Evolutionary conservation across 495 filamentous ascomycete genomes (phyloP), one percentile per base, ranked within the genome.

Genomic region (Hyaloscypha hepaticicola): DNA sequence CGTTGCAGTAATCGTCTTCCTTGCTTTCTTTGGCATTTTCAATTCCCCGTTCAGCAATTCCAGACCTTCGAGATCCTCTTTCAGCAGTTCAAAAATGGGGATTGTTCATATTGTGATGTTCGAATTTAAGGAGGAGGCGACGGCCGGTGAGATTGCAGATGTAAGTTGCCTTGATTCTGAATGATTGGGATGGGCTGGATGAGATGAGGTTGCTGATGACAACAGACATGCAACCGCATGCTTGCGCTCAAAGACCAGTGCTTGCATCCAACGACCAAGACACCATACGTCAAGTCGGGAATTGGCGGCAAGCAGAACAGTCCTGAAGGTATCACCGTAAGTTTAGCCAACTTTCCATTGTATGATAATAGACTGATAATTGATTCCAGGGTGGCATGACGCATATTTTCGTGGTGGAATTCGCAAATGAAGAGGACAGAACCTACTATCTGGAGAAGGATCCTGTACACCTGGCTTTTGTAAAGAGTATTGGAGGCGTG

Each of bases 231-330:
- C 27, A 21, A 33, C 9, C 45, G 61, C 5, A 61, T 68, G 51
- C 60, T 78, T 0, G 64, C 65, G 0, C 62, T 82, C 21, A 78
- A 79, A 50, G 66, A 74, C 9, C 72, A 73, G 7, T 85, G 83
- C 71, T 11, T 81, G 0, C 80, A 83, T 50, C 79, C 81, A 8
- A 75, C 69, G 1, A 74, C 76, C 4, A 64, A 81, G 24, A 73
- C 75, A 28, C 79, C 79, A 0, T 91, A 90, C 68, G 84, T 92
- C 65, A 77, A 76, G 55, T 77, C 82, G 0, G 68, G 80, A 5
- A 82, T 77, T 3, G 88, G 85, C 2, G 88, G 89, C 0, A 74
- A 69, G 56, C 82, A 91, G 65, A 89, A 87, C 69, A 90, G 85
- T 1, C 72, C 73, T 0, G 88, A 91, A 73, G 87, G 82, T 5